Evolutionary conservation across 169 alveolate species (phyloP).

Genomic region (Cardiosporidium cionae): DNA sequence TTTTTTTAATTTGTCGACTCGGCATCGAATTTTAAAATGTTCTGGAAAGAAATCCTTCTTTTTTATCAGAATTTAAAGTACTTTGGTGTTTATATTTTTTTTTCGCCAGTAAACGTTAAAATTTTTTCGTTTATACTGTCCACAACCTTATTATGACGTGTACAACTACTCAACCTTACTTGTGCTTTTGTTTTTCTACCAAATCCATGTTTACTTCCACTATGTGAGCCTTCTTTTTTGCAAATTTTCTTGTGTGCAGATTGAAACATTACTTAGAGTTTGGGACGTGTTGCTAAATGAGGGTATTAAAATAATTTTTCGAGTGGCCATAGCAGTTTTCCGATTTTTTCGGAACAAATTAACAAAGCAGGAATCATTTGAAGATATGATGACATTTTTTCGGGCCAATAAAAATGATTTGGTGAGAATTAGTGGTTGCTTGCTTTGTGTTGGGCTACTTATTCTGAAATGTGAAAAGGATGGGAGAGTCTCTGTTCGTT

Average conservation of each 20-base stretch:
- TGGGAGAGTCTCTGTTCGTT: too few species aligned
- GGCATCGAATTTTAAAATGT: not conserved
- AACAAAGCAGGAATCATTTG: conserved; percentile 4
- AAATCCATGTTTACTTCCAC: too few species aligned
- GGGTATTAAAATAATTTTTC: conserved; percentile 66
- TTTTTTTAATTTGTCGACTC: too few species aligned
- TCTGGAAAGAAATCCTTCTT: not conserved
- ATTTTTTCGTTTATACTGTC: not conserved
- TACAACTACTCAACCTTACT: too few species aligned
- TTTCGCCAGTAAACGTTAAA: not conserved
- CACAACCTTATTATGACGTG: not conserved
- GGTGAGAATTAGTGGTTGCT: too few species aligned
- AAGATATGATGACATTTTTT: conserved; percentile 25
- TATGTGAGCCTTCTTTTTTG: not conserved
- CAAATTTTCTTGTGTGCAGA: conserved; percentile 21
- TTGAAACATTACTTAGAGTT: conserved; percentile 59
- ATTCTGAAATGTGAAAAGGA: too few species aligned
- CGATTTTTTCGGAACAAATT: conserved; percentile 4
- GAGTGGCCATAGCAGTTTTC: conserved; percentile 47
- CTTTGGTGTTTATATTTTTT: not conserved
- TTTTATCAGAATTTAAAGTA: not conserved
- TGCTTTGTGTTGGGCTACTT: too few species aligned
- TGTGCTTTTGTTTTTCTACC: too few species aligned
- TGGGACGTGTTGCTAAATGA: conserved; percentile 71
- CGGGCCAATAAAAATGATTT: conserved; percentile 4